Evolutionary conservation across 225 moss, liverwort and hornwort species (phyloP).

Genomic region (Rhytidiadelphus loreus): DNA sequence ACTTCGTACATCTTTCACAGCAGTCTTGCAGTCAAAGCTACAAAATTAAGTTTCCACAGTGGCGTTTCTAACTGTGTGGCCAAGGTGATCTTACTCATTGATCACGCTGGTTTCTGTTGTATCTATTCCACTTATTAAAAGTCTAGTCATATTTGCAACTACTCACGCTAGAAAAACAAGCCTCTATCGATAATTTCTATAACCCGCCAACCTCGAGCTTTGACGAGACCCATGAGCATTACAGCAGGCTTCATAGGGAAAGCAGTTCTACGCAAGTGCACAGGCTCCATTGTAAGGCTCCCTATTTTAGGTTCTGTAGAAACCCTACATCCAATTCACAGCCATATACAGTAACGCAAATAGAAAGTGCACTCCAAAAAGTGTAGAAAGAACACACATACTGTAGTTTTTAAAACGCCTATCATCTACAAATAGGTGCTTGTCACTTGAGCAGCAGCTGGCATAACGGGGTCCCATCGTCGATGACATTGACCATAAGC

Average conservation of each 20-base stretch:
- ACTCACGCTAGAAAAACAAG: neutral
- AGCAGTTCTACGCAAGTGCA: neutral
- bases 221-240: neutral
- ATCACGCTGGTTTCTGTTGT: neutral
- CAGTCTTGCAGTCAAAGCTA: neutral
- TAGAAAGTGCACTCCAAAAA: neutral
- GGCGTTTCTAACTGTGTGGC: neutral
- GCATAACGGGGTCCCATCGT: neutral
- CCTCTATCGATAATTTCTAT: neutral
- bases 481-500: neutral
- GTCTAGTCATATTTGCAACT: neutral
- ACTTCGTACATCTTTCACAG: neutral
- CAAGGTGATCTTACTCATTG: neutral
- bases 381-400: neutral
- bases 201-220: too few species aligned
- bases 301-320: neutral
- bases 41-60: neutral
- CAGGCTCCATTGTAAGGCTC: neutral
- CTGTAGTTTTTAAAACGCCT: neutral
- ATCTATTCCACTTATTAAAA: neutral
- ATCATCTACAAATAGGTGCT: neutral
- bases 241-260: neutral
- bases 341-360: neutral
- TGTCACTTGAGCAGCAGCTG: neutral
- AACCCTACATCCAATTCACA: neutral